Base-by-base conservation (phyloP, 129 eudicot genomes). In the Pittosporum tobira region DNA sequence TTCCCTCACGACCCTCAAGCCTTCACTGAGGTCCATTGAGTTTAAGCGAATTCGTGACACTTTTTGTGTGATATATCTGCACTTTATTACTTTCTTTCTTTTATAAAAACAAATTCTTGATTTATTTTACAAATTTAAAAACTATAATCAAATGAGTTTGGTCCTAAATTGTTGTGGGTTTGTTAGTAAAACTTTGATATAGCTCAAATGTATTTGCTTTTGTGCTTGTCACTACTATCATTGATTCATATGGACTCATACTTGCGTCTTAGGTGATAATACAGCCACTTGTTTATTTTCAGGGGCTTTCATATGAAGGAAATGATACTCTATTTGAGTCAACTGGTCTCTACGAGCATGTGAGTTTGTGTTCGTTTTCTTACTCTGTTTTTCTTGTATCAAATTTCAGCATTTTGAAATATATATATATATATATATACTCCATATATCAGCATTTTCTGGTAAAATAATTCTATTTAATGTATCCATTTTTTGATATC, bases 261-360 rank as follows among this genome's bases (percentile, higher is more conserved):
- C 3, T 54, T 53, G 14, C 14, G 3, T 15, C 2, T 2, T 9
- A 53, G 59, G 19, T 55, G 27, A 55, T 73, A 64, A 51, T 45
- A 9, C 14, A 6, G 43, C 44, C 15, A 20, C 31, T 21, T 69
- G 49, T 31, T 49, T 72, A 47, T 24, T 76, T 73, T 65, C 81
- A 90, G 98, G 98, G 98, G 74, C 90, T 91, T 61, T 64, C 83
- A 51, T 91, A 91, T 67, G 87, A 79, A 63, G 95, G 84, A 65
- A 83, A 83, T 48, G 83, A 87, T 63, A 80, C 90, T 10, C 70
- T 91, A 4, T 83, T 83, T 71, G 98, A 91, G 72, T 91, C 98
- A 15, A 91, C 95, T 29, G 98, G 98, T 31, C 98, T 86, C 54
- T 23, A 91, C 51, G 85, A 90, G 40, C 84, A 40, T 50, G 98